phyloP scores from a whole-genome alignment of 352 stramenopile species.

The Phytophthora gonapodyides region DNA sequence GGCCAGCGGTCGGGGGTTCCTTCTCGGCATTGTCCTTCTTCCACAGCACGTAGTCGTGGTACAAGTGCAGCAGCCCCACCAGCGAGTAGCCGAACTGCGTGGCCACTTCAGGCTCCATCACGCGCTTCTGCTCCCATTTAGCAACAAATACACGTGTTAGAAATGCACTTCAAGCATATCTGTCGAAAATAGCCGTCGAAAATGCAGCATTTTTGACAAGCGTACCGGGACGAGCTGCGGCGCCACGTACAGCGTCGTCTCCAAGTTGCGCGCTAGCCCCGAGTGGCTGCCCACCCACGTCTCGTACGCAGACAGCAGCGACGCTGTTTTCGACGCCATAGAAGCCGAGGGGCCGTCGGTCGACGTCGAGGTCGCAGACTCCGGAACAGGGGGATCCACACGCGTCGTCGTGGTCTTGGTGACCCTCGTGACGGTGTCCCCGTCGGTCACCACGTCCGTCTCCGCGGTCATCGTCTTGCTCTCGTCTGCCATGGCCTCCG shows the following conservation, averaged over 20 bases:
- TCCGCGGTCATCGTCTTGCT: slow-evolving; percentile 24
- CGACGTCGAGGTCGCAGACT: too few species aligned
- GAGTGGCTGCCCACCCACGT: slow-evolving; percentile 65
- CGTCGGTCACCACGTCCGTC: slow-evolving; percentile 22
- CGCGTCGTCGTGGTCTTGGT: slow-evolving; percentile 14
- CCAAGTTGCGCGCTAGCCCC: slow-evolving; percentile 69
- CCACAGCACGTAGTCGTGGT: slow-evolving; percentile 86
- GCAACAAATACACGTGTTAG: slow-evolving; percentile 6
- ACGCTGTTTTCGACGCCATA: neutral
- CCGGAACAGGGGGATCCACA: neutral
- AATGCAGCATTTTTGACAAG: neutral
- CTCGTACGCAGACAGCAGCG: slow-evolving; percentile 60
- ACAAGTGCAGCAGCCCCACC: slow-evolving; percentile 74
- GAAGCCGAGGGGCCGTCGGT: slow-evolving; percentile 7
- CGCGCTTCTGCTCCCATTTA: slow-evolving; percentile 40
- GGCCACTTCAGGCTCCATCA: slow-evolving; percentile 65
- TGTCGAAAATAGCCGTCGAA: slow-evolving; percentile 1
- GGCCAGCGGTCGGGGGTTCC: slow-evolving; percentile 20
- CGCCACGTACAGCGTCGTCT: slow-evolving; percentile 79
- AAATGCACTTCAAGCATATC: slow-evolving; percentile 2
- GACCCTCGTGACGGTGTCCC: slow-evolving; percentile 12
- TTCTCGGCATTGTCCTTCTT: slow-evolving; percentile 41
- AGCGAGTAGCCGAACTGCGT: slow-evolving; percentile 82
- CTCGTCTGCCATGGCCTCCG: slow-evolving; percentile 23
- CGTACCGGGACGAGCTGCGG: slow-evolving; percentile 77